Evolutionary conservation across 2,329 filamentous ascomycete species (phyloP), one percentile per base, ranked within the genome.

Genomic region (Diaporthe sp.): DNA sequence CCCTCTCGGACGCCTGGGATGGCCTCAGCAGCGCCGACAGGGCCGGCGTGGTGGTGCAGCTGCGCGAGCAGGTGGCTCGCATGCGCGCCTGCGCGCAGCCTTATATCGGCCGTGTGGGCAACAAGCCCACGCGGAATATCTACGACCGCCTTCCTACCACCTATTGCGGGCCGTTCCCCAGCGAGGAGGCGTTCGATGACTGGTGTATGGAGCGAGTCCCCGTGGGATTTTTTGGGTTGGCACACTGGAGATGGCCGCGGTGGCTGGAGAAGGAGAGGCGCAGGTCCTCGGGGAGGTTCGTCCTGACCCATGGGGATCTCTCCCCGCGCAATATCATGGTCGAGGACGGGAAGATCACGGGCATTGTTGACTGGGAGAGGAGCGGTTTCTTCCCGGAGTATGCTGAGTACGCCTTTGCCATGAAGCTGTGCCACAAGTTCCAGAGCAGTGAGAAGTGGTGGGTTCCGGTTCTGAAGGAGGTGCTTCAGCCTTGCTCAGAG

Each of bases 381-480:
- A 73, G 75, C 50, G 75, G 75, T 3, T 75, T 75, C 50, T 76
- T 71, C 55, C 75, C 75, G 7, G 73, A 75, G 35, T 76, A 76
- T 58, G 73, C 70, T 4, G 75, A 75, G 39, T 76, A 73, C n/a
- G 75, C 71, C 1, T 73, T 76, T 27, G 73, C 73, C 22, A 73
- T 71, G 73, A 35, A 13, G 42, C 35, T 71, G 12, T 63, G 65
- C 15, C 65, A 70, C 27, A 17, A 30, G 22, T 59, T 59, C n/a
- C 56, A 39, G 8, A 17, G 10, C 8, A 44, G 63, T 39, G 70
- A 75, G 59, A 42, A 76, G 17, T 75, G 73, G 73, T 76, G 73
- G 70, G 53, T 73, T 17, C 73, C 70, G 17, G 42, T 73, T 9
- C 25, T 61, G 25, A 65, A 58, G 37, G 17, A 70, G 25, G 42